Evolutionary conservation across 1,284 basidiomycete species (phyloP), one percentile per base, ranked within the genome.

Genomic region (Cryptococcus sp.): DNA sequence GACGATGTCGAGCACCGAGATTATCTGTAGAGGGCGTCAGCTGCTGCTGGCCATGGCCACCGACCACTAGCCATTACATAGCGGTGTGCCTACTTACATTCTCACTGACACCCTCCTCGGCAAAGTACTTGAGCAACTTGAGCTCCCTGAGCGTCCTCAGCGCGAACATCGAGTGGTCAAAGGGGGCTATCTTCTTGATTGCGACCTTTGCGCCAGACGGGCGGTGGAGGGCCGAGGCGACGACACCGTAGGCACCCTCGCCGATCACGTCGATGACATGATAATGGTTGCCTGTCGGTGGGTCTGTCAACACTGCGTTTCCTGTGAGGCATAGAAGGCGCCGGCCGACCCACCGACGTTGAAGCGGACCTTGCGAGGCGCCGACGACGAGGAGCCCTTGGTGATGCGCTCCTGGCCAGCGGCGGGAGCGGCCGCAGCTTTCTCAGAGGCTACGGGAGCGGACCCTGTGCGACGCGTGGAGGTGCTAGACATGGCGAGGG

Each of bases 1-100:
- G 81, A 96, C 86, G 69, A 96, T 96, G 75, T 97, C 93, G 43
- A 96, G 80, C 66, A 97, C 93, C 37, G 91, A 90, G 72, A 96
- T 96, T 70, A 97, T 95, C 87, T 92, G 72, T 2, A 33, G 1
- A 38, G 24, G 21, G n/a, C 9, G n/a, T 43, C n/a, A 11, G n/a
- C 21, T 43, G 21, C 18, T 40, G 18, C 40, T 43, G n/a, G 21
- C 7, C 40, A n/a, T 43, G n/a, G 40, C 40, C 18, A 20, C 43
- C 45, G 28, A 11, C 15, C 11, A 9, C 11, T 45, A 16, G 18
- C 51, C 16, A 44, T n/a, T 18, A 15, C 40, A 20, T 39, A 13
- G 20, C 47, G 18, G 38, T n/a, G 21, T 37, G 35, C 38, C 20
- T 38, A 80, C 87, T 69, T 70, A 91, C 89, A 73, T 96, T 95